Evolutionary conservation across 805 yeast species (phyloP).

Genomic region (Ogataea angusta): DNA sequence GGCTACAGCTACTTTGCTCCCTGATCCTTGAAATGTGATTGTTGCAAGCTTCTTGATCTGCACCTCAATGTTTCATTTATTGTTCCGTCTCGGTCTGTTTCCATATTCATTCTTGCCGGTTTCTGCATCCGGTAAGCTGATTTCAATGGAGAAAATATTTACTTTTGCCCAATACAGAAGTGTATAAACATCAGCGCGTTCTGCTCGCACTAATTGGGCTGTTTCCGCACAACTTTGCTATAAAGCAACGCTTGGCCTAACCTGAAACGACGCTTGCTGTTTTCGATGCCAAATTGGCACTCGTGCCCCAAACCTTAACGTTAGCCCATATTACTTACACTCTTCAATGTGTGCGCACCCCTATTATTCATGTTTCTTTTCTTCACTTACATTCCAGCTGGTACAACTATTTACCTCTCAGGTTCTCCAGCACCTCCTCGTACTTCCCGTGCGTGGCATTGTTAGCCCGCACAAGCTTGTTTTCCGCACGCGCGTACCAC

Average conservation of each 20-base stretch:
- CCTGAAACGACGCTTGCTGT: not conserved
- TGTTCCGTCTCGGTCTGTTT: conserved; percentile 1
- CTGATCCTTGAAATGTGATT: not conserved
- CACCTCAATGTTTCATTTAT: conserved; percentile 9
- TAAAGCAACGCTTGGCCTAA: not conserved
- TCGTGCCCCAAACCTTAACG: no score
- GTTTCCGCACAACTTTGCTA: not conserved
- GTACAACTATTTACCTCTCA: conserved; percentile 21
- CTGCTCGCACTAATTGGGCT: not conserved
- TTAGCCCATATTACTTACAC: no score
- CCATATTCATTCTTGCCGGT: conserved; percentile 1
- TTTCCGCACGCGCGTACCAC: conserved; percentile 67
- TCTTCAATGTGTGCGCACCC: not conserved
- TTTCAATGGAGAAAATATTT: conserved; percentile 5
- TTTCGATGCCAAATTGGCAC: not conserved
- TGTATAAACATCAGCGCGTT: conserved; percentile 6
- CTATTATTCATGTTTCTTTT: not conserved
- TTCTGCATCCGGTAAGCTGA: conserved; percentile 5
- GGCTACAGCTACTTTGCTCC: not conserved
- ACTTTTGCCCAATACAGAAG: conserved; percentile 5
- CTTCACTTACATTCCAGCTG: conserved; percentile 1
- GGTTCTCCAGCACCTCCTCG: conserved; percentile 58
- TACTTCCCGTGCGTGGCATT: conserved; percentile 76
- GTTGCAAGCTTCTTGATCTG: not conserved
- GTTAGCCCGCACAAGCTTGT: conserved; percentile 65